These are phyloP conservation scores for Zymoseptoria crescenta DNA, from an alignment of 2,329 filamentous ascomycete genomes.

Conservation along the genomic window DNA sequence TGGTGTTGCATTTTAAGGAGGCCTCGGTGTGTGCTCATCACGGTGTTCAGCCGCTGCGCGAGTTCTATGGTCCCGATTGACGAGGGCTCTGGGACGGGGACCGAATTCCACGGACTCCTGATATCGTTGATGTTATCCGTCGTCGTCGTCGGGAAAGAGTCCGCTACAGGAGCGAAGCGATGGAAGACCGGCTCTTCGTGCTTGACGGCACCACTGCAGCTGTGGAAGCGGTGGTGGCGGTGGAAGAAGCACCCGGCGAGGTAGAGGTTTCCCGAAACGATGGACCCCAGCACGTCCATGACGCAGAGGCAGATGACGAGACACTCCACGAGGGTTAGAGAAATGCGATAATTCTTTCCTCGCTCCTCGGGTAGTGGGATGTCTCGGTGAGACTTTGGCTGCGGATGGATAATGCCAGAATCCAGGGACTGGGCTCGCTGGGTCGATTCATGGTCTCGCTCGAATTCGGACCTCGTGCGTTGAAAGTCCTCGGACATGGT, in stretches of 20 bases:
- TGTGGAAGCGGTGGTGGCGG: no score
- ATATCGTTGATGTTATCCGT: background rate
- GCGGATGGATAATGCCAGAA: background rate
- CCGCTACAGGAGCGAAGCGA: background rate
- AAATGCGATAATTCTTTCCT: background rate
- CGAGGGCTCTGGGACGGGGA: background rate
- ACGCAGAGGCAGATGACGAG: background rate
- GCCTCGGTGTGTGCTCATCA: background rate
- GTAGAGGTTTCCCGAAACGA: background rate
- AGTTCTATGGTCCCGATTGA: no score
- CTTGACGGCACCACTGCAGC: background rate
- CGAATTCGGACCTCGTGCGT: background rate
- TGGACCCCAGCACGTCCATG: background rate
- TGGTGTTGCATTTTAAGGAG: background rate
- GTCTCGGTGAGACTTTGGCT: background rate
- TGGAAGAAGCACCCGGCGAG: background rate
- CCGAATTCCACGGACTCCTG: background rate
- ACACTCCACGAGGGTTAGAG: background rate
- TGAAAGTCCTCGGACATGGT: background rate
- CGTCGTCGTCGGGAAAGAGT: background rate
- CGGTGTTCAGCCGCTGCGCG: no score
- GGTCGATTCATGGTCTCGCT: background rate
- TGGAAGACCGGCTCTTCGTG: background rate
- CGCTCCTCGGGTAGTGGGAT: background rate
- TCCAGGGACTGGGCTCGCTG: background rate